Evolutionary conservation across 1,139 yeast species (phyloP).

Genomic region (Petasospora rhodanensis): DNA sequence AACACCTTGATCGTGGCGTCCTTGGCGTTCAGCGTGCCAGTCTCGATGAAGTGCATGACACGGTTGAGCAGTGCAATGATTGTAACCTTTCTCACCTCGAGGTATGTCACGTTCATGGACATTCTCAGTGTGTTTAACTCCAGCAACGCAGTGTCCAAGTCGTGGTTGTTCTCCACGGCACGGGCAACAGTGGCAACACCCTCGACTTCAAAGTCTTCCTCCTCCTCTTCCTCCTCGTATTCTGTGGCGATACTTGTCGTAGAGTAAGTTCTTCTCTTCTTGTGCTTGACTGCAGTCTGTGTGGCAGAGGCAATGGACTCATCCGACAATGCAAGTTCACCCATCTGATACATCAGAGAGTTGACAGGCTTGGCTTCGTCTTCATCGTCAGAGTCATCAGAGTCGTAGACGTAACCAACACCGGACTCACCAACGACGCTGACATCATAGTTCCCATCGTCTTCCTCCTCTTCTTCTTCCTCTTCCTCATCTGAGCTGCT

Average conservation of each 20-base stretch:
- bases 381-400: conserved; percentile 30
- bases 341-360: conserved; percentile 52
- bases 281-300: conserved; percentile 31
- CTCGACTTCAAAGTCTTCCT: conserved; percentile 80
- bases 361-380: conserved; percentile 39
- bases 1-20: conserved; percentile 75
- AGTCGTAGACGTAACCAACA: conserved; percentile 52
- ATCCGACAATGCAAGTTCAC: conserved; percentile 68
- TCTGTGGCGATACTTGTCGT: conserved; percentile 38
- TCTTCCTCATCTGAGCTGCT: conserved; percentile 30
- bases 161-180: conserved; percentile 89
- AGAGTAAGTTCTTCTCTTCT: conserved; percentile 43
- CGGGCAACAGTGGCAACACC: conserved; percentile 92
- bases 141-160: conserved; percentile 83
- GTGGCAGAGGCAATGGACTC: conserved; percentile 67
- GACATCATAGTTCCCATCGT: conserved; percentile 4
- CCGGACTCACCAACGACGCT: conserved; percentile 39
- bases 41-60: conserved; percentile 65
- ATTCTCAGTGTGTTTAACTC: conserved; percentile 92
- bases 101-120: conserved; percentile 95
- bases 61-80: conserved; percentile 65
- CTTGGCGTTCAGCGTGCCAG: conserved; percentile 69
- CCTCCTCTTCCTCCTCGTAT: conserved; percentile 78
- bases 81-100: conserved; percentile 85
- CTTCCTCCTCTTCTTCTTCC: conserved; percentile 24